phyloP scores from a whole-genome alignment of 306 rosid genomes.

The Echinosophora koreensis region DNA sequence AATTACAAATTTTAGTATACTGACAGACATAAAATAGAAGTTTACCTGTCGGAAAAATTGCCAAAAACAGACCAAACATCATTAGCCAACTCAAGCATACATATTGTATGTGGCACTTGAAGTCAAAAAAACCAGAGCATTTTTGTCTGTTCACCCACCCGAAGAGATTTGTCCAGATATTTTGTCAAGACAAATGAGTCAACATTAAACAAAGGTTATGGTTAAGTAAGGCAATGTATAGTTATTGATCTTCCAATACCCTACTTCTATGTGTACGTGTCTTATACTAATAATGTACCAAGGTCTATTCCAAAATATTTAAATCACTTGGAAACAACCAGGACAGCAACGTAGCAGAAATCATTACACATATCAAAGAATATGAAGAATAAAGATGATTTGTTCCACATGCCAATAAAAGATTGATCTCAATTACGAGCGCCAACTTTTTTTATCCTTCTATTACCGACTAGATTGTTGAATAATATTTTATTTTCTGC shows the following conservation, averaged over 20 bases:
- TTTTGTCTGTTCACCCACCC: slow-evolving; percentile 62
- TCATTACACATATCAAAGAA: slow-evolving; percentile 1
- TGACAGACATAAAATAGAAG: slow-evolving; percentile 20
- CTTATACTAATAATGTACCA: background rate
- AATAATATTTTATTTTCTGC: no score
- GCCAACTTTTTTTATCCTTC: no score
- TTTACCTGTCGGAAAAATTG: slow-evolving; percentile 81
- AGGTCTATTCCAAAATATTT: slow-evolving; percentile 11
- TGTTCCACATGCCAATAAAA: background rate
- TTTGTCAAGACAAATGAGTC: slow-evolving; percentile 25
- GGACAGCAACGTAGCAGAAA: background rate
- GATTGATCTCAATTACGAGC: background rate
- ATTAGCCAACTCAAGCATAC: slow-evolving; percentile 88
- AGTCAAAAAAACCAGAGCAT: slow-evolving; percentile 85
- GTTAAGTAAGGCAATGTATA: background rate
- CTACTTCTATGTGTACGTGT: slow-evolving; percentile 7
- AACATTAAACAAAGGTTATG: background rate
- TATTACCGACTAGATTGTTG: no score
- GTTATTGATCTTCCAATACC: background rate
- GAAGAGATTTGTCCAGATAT: slow-evolving; percentile 37
- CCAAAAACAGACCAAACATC: slow-evolving; percentile 79
- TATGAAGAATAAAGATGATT: background rate
- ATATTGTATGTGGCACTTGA: slow-evolving; percentile 89
- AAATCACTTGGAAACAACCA: slow-evolving; percentile 16
- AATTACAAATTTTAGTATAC: slow-evolving; percentile 3